Evolutionary conservation across 1,139 yeast genomes (phyloP), one percentile per base, ranked within the genome.

Genomic region (Geotrichum aggregatum): DNA sequence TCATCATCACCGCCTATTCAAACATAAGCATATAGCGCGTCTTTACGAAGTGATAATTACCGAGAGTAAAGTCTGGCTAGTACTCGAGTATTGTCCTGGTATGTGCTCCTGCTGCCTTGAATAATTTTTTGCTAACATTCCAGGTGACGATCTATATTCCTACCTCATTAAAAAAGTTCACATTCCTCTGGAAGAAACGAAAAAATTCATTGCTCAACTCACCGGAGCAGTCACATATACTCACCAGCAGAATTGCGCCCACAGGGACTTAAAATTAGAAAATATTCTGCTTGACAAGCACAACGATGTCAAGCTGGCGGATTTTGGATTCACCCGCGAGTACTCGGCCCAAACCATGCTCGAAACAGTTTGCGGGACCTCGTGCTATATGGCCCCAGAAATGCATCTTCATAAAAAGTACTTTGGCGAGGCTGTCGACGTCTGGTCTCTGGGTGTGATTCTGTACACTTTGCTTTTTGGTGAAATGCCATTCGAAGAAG

Each of bases 341-440:
- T 82, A 74, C 73, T 84, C 64, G 58, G 75, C 71, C 50, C 75
- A 72, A 57, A 77, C 70, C n/a, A 71, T 83, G 50, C 70, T 92
- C 43, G 86, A 86, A 46, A 92, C 97, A 0, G 76, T 89, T 1
- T 92, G 98, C 69, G 98, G 98, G 1, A 92, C 98, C 0, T 82
- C 91, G 0, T 95, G 89, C 4, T 92, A 92, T 65, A 89, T 91
- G 96, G 97, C 98, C 0, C 98, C 98, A 0, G 98, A 92, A 64
- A 73, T 92, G 61, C 73, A 89, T 36, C 72, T 76, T 52, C 78
- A 80, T 57, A 77, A 78, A 53, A 82, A 80, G 52, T 92, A 92
- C 65, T 82, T 83, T 39, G 98, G 98, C 0, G 83, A 85, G 62
- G 80, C 84, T 4, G 69, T 84, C 5, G 98, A 92, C 66, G 80